Conservation (phyloP, 2,329 filamentous ascomycete genomes). For the Apiospora arundinis region DNA sequence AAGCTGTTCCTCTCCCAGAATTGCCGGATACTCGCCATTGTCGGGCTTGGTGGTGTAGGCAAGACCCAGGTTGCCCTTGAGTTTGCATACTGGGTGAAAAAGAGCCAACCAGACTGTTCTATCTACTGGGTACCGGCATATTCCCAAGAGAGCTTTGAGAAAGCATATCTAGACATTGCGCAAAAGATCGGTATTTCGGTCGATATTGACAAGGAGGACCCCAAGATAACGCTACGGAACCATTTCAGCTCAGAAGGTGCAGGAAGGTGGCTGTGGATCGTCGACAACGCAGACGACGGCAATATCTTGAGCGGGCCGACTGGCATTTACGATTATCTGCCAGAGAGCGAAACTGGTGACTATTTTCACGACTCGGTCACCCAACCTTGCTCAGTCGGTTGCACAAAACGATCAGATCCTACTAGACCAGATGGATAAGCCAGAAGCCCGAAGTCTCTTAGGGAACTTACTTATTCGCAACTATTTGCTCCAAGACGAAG, state of each 20-base stretch:
- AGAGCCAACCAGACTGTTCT: conserved; percentile 42
- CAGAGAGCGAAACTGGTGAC: conserved; percentile 25
- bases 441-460: background rate
- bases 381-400: conserved; percentile 37
- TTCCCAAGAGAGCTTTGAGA: conserved; percentile 46
- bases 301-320: conserved; percentile 33
- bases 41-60: conserved; percentile 48
- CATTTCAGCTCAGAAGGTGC: conserved; percentile 37
- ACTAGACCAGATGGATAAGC: background rate
- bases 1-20: conserved; percentile 18
- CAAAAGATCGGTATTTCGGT: conserved; percentile 43
- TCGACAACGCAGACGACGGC: conserved; percentile 52
- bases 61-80: conserved; percentile 49
- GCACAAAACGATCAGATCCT: conserved; percentile 35
- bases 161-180: conserved; percentile 44
- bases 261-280: conserved; percentile 47
- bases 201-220: conserved; percentile 58
- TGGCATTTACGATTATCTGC: background rate
- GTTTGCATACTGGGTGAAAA: conserved; percentile 45
- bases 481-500: background rate
- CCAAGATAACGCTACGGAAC: conserved; percentile 63
- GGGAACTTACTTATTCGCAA: background rate
- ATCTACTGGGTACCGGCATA: conserved; percentile 52
- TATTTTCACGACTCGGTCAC: conserved; percentile 46
- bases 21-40: conserved; percentile 36